phyloP scores from a whole-genome alignment of 2,329 filamentous ascomycete genomes.

The Aureobasidium namibiae region DNA sequence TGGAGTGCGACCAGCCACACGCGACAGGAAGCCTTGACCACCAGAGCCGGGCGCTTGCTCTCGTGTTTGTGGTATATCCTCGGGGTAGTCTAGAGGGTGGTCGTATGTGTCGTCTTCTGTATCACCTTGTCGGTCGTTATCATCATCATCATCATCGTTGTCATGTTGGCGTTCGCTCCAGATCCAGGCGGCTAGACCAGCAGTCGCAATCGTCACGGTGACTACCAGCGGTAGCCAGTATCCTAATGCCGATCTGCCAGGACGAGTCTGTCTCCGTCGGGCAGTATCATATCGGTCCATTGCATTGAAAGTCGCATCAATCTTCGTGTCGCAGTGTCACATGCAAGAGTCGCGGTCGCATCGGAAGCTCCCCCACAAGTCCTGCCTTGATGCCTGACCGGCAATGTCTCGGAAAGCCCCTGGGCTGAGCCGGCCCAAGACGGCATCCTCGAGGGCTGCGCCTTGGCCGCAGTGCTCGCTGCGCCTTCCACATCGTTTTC shows the following conservation, averaged over 20 bases:
- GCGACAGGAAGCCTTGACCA: conserved; percentile 54
- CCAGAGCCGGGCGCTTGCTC: neutral
- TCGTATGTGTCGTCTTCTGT: conserved; percentile 27
- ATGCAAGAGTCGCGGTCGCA: neutral
- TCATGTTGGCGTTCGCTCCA: conserved; percentile 81
- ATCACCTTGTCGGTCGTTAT: conserved; percentile 48
- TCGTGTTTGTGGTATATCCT: neutral
- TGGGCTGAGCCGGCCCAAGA: neutral
- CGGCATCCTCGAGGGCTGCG: neutral
- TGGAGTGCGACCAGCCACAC: conserved; percentile 73
- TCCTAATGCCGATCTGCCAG: conserved; percentile 54
- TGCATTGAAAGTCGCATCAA: neutral
- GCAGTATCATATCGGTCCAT: conserved; percentile 21
- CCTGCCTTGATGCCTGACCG: neutral
- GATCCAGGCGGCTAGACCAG: conserved; percentile 81
- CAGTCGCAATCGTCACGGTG: conserved; percentile 79
- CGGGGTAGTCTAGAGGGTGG: conserved; percentile 11
- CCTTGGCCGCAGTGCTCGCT: neutral
- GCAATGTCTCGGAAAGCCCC: neutral
- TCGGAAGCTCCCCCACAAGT: neutral
- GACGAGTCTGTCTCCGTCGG: conserved; percentile 41
- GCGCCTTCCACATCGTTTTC: neutral
- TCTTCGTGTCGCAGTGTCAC: neutral
- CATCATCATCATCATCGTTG: conserved; percentile 57
- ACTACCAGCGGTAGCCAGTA: conserved; percentile 87